phyloP scores from a whole-genome alignment of 495 filamentous ascomycete species.

The Neurospora sublineolata region DNA sequence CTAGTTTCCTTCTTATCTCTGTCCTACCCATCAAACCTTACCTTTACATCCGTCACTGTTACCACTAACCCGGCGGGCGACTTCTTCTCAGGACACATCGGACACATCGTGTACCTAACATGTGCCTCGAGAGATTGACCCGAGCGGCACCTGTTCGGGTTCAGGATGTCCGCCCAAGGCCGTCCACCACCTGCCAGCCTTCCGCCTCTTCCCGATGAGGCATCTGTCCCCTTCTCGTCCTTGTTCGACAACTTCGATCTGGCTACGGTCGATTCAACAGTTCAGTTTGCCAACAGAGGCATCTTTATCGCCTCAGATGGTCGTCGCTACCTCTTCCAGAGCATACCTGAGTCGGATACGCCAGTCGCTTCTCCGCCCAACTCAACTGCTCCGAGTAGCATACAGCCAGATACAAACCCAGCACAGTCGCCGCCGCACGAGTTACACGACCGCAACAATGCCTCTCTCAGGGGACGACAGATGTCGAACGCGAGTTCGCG shows the following conservation, averaged over 20 bases:
- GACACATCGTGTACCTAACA: neutral
- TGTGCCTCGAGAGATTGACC: conserved; percentile 4
- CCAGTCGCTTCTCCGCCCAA: neutral
- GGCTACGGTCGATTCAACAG: conserved; percentile 18
- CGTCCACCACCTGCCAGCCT: conserved; percentile 14
- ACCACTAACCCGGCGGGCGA: neutral
- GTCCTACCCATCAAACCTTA: neutral
- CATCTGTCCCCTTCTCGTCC: conserved; percentile 20
- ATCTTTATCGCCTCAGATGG: conserved; percentile 21
- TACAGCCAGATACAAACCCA: neutral
- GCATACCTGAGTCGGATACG: conserved; percentile 10
- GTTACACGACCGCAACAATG: conserved; percentile 3
- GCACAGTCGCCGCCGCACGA: conserved; percentile 1
- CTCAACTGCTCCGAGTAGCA: neutral
- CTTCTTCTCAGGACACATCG: neutral
- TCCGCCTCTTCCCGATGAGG: conserved; percentile 15
- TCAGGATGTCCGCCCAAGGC: conserved; percentile 21
- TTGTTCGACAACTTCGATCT: conserved; percentile 23
- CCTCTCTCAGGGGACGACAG: conserved; percentile 11
- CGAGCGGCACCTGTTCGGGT: conserved; percentile 13
- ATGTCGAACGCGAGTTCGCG: conserved; percentile 12
- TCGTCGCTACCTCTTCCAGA: conserved; percentile 21
- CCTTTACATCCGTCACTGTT: neutral
- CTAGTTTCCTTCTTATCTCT: neutral
- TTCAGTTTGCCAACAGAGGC: conserved; percentile 19